Evolutionary conservation across 176 grass and related monocot species (phyloP).

Genomic region (Leersia perrieri): DNA sequence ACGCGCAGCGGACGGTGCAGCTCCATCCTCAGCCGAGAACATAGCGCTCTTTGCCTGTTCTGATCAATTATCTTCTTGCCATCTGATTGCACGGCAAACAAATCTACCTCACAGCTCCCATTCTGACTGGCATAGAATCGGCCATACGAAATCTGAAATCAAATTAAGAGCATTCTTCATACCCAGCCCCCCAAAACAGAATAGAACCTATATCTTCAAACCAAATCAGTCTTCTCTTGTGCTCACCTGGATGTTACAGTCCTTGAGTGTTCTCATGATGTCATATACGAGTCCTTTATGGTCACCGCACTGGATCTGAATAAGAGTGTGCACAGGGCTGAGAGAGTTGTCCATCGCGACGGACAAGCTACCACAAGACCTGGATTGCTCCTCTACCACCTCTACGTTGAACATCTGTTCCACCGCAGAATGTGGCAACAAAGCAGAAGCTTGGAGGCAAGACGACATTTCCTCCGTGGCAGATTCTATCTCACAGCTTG

Average conservation of each 20-base stretch:
- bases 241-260: slow-evolving; percentile 86
- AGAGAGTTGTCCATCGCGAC: slow-evolving; percentile 70
- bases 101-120: slow-evolving; percentile 62
- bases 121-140: slow-evolving; percentile 73
- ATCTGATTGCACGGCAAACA: slow-evolving; percentile 73
- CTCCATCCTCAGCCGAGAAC: slow-evolving; percentile 56
- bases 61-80: slow-evolving; percentile 71
- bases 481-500: slow-evolving; percentile 59
- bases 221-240: background rate
- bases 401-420: slow-evolving; percentile 51
- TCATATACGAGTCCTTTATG: slow-evolving; percentile 83
- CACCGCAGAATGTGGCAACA: slow-evolving; percentile 29
- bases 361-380: slow-evolving; percentile 9
- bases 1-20: slow-evolving; percentile 49
- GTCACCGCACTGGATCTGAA: slow-evolving; percentile 70
- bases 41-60: slow-evolving; percentile 45
- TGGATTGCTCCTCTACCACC: slow-evolving; percentile 41
- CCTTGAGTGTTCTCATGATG: slow-evolving; percentile 83
- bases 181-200: background rate
- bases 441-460: slow-evolving; percentile 48
- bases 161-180: slow-evolving; percentile 8
- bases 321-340: slow-evolving; percentile 68
- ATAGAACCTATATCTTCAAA: background rate
- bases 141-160: slow-evolving; percentile 50
- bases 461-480: slow-evolving; percentile 43